Conservation (phyloP, 768 basidiomycete genomes). For the Russula emetica region DNA sequence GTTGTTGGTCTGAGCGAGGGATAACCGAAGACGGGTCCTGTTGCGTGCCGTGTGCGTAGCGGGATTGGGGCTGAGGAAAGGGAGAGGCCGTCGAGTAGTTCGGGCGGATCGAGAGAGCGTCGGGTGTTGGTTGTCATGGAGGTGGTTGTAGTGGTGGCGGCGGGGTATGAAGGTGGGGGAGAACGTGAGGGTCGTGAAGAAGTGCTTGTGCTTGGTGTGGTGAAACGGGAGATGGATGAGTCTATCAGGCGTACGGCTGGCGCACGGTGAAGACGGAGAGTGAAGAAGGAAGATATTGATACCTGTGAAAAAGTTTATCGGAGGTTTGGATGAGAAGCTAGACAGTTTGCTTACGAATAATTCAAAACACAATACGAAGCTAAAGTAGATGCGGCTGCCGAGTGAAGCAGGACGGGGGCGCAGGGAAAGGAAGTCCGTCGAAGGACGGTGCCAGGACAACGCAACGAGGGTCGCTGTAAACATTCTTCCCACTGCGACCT, state of each 20-base stretch:
- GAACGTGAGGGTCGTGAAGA: slow-evolving; percentile 40
- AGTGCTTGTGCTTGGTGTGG: slow-evolving; percentile 28
- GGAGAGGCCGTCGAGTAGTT: slow-evolving; percentile 52
- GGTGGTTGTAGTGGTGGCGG: no score
- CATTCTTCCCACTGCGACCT: slow-evolving; percentile 50
- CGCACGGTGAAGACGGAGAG: slow-evolving; percentile 62
- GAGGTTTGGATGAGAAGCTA: neutral
- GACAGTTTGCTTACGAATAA: slow-evolving; percentile 46
- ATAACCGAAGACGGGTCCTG: slow-evolving; percentile 61
- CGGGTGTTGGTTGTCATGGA: slow-evolving; percentile 27
- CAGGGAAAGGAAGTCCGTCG: slow-evolving; percentile 40
- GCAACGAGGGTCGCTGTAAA: slow-evolving; percentile 46
- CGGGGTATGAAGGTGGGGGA: slow-evolving; percentile 33
- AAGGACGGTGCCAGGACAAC: slow-evolving; percentile 40
- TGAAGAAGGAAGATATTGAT: slow-evolving; percentile 46
- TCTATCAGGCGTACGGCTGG: slow-evolving; percentile 68
- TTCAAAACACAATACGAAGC: slow-evolving; percentile 47
- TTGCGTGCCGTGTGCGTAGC: slow-evolving; percentile 28
- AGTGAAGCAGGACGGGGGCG: slow-evolving; percentile 37
- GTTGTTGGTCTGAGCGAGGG: slow-evolving; percentile 51
- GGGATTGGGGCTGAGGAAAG: slow-evolving; percentile 63
- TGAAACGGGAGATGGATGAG: slow-evolving; percentile 41
- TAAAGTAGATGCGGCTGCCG: slow-evolving; percentile 45
- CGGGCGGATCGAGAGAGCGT: slow-evolving; percentile 41
- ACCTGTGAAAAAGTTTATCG: slow-evolving; percentile 40